Percentiles rank a stretch among this genome's conserved stretches.
These are phyloP conservation scores for Nigrospora oryzae DNA, from an alignment of 2,329 filamentous ascomycete genomes.

Conservation along the genomic window DNA sequence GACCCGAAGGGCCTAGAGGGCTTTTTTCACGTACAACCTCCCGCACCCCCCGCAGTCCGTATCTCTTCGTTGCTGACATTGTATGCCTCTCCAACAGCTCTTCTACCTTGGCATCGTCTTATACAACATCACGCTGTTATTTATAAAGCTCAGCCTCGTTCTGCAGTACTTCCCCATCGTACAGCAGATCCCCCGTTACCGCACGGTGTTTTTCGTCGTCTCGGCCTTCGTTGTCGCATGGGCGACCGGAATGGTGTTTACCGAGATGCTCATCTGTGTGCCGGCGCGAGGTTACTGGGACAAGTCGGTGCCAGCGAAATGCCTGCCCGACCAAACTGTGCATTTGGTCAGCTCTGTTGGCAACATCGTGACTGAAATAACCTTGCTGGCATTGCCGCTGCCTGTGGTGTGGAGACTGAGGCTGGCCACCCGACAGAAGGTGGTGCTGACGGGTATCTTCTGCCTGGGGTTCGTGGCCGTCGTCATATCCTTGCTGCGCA, in stretches of 20 bases:
- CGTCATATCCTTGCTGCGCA: conserved; percentile 11
- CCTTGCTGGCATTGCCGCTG: conserved; percentile 12
- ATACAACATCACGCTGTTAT: conserved; percentile 9
- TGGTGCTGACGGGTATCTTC: conserved; percentile 11
- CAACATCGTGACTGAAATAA: conserved; percentile 13
- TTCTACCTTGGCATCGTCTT: conserved; percentile 10
- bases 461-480: conserved; percentile 13
- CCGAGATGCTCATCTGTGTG: conserved; percentile 10
- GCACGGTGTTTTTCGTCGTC: conserved; percentile 6
- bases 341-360: conserved; percentile 12
- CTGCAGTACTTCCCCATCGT: conserved; percentile 15
- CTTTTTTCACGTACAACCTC: not conserved
- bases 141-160: conserved; percentile 13
- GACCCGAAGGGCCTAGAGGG: not conserved
- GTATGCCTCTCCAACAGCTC: conserved; percentile 2
- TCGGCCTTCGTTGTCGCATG: conserved; percentile 10
- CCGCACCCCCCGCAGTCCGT: not conserved
- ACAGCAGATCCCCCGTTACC: conserved; percentile 10
- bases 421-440: conserved; percentile 9
- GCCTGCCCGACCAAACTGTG: conserved; percentile 6
- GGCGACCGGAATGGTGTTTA: conserved; percentile 10
- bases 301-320: not conserved
- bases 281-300: conserved; percentile 9
- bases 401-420: conserved; percentile 12
- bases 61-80: not conserved